Base-by-base conservation (phyloP, 1,284 basidiomycete genomes). In the Ceratobasidium sp. region DNA sequence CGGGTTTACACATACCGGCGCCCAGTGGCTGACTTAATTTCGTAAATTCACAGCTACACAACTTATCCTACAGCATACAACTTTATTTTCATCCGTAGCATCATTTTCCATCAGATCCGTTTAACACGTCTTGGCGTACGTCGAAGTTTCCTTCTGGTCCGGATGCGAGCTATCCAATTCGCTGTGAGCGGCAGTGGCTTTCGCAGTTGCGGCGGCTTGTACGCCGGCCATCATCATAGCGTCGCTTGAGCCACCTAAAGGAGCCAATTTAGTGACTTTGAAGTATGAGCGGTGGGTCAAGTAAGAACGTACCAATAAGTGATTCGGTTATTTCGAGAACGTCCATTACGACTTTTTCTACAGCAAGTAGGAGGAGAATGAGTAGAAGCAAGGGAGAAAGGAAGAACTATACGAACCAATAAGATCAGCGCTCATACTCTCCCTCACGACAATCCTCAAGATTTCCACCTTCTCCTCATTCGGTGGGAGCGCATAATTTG, bases 401-500 rank as follows among this genome's bases (percentile, higher is more conserved):
- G 17, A 33, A 50, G 46, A 6, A 13, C 71, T 28, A 6, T 15
- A 84, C 89, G 84, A 81, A 91, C 91, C 92, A 77, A 93, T 83
- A 78, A 94, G 88, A 88, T 91, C 87, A 80, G 86, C 92, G 0
- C 90, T 88, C 83, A 92, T 86, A 80, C 88, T 93, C 85, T 96
- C 95, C 69, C 93, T 89, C 13, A 84, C 80, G 64, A 97, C 96
- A 15, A 96, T 94, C 75, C 96, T 92, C 67, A 97, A 88, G 80
- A 97, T 96, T 83, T 96, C 90, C 62, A 91, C 85, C 17, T 90
- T 85, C 79, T 95, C 87, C 77, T 93, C 84, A 78, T 87, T 85
- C 5, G 94, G 94, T 10, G 95, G 90, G 46, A 96, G 87, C 80
- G 94, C 92, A 82, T 96, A 96, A 84, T 93, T 96, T 2, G 95